Percentiles rank a stretch among this genome's conserved stretches.
Evolutionary conservation across 257 asterid species (phyloP).

Genomic region (Solanum chilense): DNA sequence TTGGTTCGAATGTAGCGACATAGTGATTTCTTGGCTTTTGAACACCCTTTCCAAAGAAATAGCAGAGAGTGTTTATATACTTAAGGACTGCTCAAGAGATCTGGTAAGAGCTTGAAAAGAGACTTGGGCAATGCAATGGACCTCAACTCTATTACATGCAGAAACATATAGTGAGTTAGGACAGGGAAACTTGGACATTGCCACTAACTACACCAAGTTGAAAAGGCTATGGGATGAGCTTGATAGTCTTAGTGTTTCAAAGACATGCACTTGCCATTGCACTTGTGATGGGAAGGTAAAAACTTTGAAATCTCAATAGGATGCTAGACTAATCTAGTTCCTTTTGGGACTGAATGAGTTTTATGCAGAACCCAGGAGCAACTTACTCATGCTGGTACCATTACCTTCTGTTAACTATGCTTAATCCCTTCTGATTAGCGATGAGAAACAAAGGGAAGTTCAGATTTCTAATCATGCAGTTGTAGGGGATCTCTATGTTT

Average conservation of each 20-base stretch:
- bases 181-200: too few relatives aligned
- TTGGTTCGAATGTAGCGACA: not conserved
- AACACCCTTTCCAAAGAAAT: too few relatives aligned
- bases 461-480: not conserved
- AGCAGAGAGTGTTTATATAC: not conserved
- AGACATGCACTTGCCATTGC: not conserved
- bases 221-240: too few relatives aligned
- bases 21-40: not conserved
- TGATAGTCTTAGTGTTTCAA: not conserved
- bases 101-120: not conserved
- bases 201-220: too few relatives aligned
- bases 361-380: not conserved
- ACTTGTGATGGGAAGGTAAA: not conserved
- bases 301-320: not conserved
- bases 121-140: not conserved
- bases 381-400: not conserved
- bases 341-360: not conserved
- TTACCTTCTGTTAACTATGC: not conserved
- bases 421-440: not conserved
- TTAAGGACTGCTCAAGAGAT: not conserved
- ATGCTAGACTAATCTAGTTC: not conserved
- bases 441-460: not conserved
- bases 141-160: too few relatives aligned
- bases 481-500: not conserved
- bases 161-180: not conserved